Base-by-base conservation (phyloP, 176 grass and related monocot genomes). In the Hyparrhenia diplandra region DNA sequence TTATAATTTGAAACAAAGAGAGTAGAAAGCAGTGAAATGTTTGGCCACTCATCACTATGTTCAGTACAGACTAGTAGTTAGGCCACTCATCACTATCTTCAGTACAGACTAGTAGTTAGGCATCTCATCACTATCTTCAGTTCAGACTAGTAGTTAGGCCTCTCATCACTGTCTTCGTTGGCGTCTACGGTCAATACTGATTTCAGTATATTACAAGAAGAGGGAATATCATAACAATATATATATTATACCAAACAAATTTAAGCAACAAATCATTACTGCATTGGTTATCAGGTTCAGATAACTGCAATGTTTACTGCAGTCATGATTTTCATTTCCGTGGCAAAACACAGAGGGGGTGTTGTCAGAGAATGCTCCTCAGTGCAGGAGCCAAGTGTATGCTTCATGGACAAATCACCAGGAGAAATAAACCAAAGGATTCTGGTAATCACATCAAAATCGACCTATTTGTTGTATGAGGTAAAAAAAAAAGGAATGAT, bases 391-490 rank as follows among this genome's bases (percentile, higher is more conserved):
- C 78, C 51, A 64, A 71, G 5, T 64, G 39, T 76, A 35, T 24
- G 41, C 0, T 51, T 54, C 45, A 80, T 37, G 29, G 46, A 68
- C n/a, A 67, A 83, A 47, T 73, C 69, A 79, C 80, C 52, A 85
- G 31, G 29, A 64, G 65, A 28, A 77, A 11, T 32, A 40, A 57
- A 18, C 8, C 13, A 55, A 47, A 21, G 14, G 54, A 35, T 63
- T 67, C 72, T 27, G 57, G 24, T 39, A 72, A 31, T 65, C 32
- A 62, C 39, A 82, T 51, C 78, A 89, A 89, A 86, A 86, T 85
- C 58, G 13, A 78, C 78, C 78, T 70, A 46, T 46, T 37, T 58
- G 65, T 67, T 85, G 46, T 81, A 49, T 67, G 27, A 47, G 51
- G 27, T 18, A 67, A 75, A 74, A 35, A 74, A 35, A 30, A 27